Conservation (phyloP, 1,139 yeast species). For the Zhuliangozyma parablackwelliae region DNA sequence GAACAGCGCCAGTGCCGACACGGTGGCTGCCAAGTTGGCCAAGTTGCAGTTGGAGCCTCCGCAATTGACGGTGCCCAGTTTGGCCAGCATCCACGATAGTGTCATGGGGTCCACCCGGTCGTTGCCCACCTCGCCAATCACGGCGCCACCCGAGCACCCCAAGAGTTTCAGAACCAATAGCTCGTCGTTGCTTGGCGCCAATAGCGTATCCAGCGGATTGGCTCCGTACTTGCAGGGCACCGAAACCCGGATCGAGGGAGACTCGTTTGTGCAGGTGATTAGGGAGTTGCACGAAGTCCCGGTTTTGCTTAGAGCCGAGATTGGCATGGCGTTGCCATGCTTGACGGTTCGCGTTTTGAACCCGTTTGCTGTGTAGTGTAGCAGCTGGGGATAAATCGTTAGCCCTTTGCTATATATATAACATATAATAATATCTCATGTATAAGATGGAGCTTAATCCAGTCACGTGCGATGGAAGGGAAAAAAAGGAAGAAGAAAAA, state of each 20-base stretch:
- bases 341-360: conserved; percentile 89
- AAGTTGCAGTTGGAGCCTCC: conserved; percentile 54
- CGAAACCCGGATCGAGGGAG: conserved; percentile 58
- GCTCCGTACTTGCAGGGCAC: conserved; percentile 55
- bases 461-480: no score
- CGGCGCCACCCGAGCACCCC: conserved; percentile 19
- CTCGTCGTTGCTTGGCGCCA: conserved; percentile 13
- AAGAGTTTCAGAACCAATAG: conserved; percentile 23
- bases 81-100: conserved; percentile 5
- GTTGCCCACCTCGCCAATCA: conserved; percentile 23
- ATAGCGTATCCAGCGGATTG: conserved; percentile 30
- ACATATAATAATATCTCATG: no score
- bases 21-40: conserved; percentile 44
- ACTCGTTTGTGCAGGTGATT: conserved; percentile 70
- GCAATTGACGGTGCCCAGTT: conserved; percentile 36
- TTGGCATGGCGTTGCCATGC: conserved; percentile 94
- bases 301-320: conserved; percentile 80
- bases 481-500: no score
- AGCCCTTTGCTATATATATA: no score
- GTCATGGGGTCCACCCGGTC: conserved; percentile 16
- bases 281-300: conserved; percentile 77
- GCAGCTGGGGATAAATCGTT: no score
- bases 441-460: no score
- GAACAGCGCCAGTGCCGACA: conserved; percentile 31
- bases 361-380: conserved; percentile 50